A percentile compares a stretch with the other conserved stretches of the same genome.
These are phyloP conservation scores for Ulota crispa DNA, from an alignment of 225 moss, liverwort and hornwort species.

Conservation along the genomic window DNA sequence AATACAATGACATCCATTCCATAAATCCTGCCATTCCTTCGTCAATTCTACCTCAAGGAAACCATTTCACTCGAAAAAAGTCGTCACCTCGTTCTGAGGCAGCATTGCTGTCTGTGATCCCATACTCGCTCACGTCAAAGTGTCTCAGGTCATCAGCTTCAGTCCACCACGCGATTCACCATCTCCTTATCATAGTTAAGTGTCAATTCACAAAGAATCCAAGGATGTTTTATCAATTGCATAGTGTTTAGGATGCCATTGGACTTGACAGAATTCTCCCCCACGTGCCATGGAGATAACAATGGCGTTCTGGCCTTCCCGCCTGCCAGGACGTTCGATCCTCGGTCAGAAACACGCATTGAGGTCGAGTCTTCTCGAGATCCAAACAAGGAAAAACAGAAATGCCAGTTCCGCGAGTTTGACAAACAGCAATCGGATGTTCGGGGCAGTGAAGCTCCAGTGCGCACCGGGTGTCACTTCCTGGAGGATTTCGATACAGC, in stretches of 20 bases:
- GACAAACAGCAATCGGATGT: background rate
- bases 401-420: constrained; percentile 24
- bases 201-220: background rate
- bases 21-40: background rate
- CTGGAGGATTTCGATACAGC: background rate
- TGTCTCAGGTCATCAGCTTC: background rate
- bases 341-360: constrained; percentile 25
- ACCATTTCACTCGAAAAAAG: background rate
- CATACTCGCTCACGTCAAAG: constrained; percentile 25
- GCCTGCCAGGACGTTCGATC: background rate
- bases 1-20: background rate
- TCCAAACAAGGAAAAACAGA: constrained; percentile 30
- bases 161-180: background rate
- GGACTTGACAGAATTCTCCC: background rate
- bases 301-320: background rate
- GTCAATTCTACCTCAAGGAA: background rate
- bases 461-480: background rate
- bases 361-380: constrained; percentile 18
- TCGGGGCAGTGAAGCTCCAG: background rate
- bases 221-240: background rate
- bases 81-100: constrained; percentile 30
- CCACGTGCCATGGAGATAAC: background rate
- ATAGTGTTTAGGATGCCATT: background rate
- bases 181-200: background rate
- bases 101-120: constrained; percentile 30